Conservation (phyloP, 2,329 filamentous ascomycete genomes). For the Nigrospora sphaerica region DNA sequence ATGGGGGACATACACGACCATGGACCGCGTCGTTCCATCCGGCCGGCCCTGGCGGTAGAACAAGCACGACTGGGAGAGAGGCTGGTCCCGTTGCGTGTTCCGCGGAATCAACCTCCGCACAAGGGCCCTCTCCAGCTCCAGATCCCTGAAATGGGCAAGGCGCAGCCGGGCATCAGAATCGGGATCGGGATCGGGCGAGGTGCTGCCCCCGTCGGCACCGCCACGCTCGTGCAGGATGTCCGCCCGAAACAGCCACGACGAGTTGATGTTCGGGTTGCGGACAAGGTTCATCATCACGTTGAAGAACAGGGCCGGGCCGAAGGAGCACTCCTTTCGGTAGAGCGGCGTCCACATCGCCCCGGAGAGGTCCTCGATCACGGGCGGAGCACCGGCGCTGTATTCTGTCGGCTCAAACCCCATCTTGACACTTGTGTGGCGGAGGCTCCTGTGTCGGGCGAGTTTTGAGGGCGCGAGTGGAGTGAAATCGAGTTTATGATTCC, state of each 20-base stretch:
- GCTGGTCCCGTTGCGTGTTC: conserved; percentile 67
- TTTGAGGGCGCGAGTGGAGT: too few relatives aligned
- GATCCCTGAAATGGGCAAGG: conserved; percentile 38
- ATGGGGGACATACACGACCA: conserved; percentile 78
- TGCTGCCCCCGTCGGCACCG: conserved; percentile 26
- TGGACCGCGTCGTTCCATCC: conserved; percentile 29
- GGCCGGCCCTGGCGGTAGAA: conserved; percentile 44
- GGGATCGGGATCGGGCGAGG: conserved; percentile 23
- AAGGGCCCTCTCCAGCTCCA: conserved; percentile 53
- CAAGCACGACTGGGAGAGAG: conserved; percentile 77
- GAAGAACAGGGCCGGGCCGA: conserved; percentile 55
- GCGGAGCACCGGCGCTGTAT: conserved; percentile 21
- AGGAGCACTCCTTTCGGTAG: conserved; percentile 51
- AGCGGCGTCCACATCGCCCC: conserved; percentile 44
- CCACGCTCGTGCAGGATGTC: conserved; percentile 52
- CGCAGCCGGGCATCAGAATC: conserved; percentile 17
- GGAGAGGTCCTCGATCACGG: conserved; percentile 27
- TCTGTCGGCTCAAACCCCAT: conserved; percentile 29
- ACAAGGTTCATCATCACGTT: conserved; percentile 68
- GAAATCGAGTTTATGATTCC: too few relatives aligned
- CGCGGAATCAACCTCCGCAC: conserved; percentile 75
- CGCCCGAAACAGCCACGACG: conserved; percentile 69
- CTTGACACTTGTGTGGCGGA: background rate
- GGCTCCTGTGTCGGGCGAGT: too few relatives aligned
- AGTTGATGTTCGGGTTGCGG: conserved; percentile 74